Base-by-base conservation (phyloP, 768 basidiomycete species). In the Mrakia blollopis region DNA sequence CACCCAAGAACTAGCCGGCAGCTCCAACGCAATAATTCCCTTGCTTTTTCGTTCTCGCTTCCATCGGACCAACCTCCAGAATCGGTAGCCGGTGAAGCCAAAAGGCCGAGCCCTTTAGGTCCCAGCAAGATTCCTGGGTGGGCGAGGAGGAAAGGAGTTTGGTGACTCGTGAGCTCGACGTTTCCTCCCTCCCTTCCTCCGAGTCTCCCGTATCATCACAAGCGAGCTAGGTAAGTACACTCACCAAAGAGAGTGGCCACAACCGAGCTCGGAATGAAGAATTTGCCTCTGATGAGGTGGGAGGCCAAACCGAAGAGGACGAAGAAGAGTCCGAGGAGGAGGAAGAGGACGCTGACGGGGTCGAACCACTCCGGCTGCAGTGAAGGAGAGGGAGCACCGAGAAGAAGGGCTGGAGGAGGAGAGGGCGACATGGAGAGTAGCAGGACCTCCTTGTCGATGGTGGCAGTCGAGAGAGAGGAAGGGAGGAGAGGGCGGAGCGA, bases 181-280 rank as follows among this genome's bases (percentile, higher is more conserved):
- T 68, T 39, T 8, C 30, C 37, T 50, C 47, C 47, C 47, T 50
- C 47, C 32, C 61, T 5, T n/a, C 57, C 63, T 65, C 37, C 23
- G 6, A 16, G 8, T 18, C 32, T 14, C 16, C 7, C 30, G 1
- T 65, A 11, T 14, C 35, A 2, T 32, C 63, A 11, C 23, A 32
- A 37, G 6, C 23, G 37, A 67, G 37, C 32, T n/a, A n/a, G 6
- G 1, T 1, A 18, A 13, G 37, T 39, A 23, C 2, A 39, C 65
- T 39, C 37, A 68, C 65, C 65, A 13, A 68, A 68, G 0, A 68
- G 8, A 5, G 65, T 68, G 16, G 65, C 65, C 4, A 68, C 65
- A 16, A 68, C 65, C 8, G 65, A 68, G 39, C 65, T 68, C 6
- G 65, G 65, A 1, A 68, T 68, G 65, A 68, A 68, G 65, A 68